Percentiles rank a stretch among this genome's conserved stretches.
These are phyloP conservation scores for Sphagnum magellanicum DNA, from an alignment of 228 moss, liverwort and hornwort genomes.

Conservation along the genomic window DNA sequence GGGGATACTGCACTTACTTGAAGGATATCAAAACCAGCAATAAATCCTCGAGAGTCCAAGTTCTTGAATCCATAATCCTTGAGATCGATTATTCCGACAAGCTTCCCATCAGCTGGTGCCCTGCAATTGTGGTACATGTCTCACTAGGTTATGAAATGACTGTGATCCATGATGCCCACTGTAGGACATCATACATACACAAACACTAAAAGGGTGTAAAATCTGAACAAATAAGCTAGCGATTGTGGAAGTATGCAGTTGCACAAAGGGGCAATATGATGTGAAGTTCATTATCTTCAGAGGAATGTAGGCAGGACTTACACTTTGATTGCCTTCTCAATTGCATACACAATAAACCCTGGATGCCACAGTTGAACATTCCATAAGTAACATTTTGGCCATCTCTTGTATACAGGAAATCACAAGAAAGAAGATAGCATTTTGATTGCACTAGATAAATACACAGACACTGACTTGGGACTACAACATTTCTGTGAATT, in stretches of 20 bases:
- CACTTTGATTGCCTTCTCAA: slow-evolving; percentile 53
- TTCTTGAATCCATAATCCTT: slow-evolving; percentile 66
- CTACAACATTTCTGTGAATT: neutral
- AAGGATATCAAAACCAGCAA: slow-evolving; percentile 55
- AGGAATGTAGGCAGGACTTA: slow-evolving; percentile 14
- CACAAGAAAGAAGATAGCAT: neutral
- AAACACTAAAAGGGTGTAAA: no score
- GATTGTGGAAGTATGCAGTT: neutral
- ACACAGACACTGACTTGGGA: neutral
- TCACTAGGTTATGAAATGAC: no score
- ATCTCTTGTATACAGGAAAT: neutral
- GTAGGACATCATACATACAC: no score
- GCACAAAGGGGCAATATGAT: neutral
- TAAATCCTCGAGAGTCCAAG: slow-evolving; percentile 65
- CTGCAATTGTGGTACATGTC: slow-evolving; percentile 18
- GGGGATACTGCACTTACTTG: slow-evolving; percentile 32
- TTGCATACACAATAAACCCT: slow-evolving; percentile 63
- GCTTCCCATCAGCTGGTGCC: slow-evolving; percentile 36
- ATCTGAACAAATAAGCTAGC: no score
- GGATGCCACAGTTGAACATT: slow-evolving; percentile 3
- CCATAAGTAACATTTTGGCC: no score
- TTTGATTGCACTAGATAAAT: neutral
- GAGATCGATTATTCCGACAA: slow-evolving; percentile 51
- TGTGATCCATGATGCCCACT: no score
- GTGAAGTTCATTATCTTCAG: neutral